Conservation (phyloP, 257 asterid genomes). For the Gardenia jasminoides region DNA sequence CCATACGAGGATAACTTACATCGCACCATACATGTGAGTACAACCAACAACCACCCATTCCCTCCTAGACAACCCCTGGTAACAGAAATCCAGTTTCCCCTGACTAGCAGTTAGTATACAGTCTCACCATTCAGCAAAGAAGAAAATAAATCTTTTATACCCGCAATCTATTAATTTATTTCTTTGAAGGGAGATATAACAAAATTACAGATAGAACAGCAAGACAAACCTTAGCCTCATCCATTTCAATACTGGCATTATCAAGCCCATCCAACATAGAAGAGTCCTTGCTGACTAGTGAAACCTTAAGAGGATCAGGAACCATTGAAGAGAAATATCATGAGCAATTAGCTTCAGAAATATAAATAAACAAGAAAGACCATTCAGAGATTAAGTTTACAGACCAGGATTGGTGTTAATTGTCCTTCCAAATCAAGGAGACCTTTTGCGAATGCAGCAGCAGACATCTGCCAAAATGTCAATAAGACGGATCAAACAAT, state of each 20-base stretch:
- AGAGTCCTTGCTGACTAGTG: constrained; percentile 97
- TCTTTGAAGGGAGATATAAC: neutral
- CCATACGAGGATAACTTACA: neutral
- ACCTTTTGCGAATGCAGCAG: constrained; percentile 99
- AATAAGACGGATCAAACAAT: constrained; percentile 11
- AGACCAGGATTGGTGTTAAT: constrained; percentile 93
- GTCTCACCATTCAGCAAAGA: neutral
- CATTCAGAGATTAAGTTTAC: constrained; percentile 24
- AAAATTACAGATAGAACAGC: constrained; percentile 4
- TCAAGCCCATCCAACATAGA: constrained; percentile 98
- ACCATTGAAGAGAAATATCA: constrained; percentile 1
- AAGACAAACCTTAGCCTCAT: constrained; percentile 83
- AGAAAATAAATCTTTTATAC: neutral
- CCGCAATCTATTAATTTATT: neutral
- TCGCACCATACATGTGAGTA: neutral
- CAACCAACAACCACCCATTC: neutral
- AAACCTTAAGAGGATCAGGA: constrained; percentile 51
- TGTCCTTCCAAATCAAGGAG: constrained; percentile 98
- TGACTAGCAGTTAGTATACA: neutral
- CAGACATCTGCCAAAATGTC: constrained; percentile 72
- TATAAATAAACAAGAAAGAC: constrained; percentile 9
- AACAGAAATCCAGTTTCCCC: neutral
- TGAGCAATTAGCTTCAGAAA: constrained; percentile 1
- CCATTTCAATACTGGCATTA: constrained; percentile 88
- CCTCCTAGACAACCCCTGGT: neutral